A percentile compares a stretch with the other conserved stretches of the same genome.
Evolutionary conservation across 2,329 filamentous ascomycete genomes (phyloP).

Genomic region (Penicillium griseofulvum): DNA sequence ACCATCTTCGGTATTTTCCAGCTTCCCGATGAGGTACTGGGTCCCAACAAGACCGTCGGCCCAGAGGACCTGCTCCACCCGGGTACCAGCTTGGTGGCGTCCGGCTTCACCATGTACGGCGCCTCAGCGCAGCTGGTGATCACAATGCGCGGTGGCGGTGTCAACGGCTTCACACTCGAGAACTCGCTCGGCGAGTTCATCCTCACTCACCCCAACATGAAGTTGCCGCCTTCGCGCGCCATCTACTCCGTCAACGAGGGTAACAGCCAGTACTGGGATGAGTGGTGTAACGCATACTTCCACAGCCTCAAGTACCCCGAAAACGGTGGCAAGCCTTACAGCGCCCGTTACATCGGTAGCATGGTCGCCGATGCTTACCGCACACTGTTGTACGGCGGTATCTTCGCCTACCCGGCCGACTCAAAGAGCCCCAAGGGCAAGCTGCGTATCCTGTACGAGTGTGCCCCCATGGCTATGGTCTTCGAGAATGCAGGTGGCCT

Average conservation of each 20-base stretch:
- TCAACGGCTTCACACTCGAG: constrained; percentile 98
- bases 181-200: constrained; percentile 98
- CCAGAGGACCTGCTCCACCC: constrained; percentile 77
- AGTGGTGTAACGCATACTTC: constrained; percentile 83
- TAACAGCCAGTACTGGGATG: constrained; percentile 95
- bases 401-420: constrained; percentile 96
- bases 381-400: constrained; percentile 89
- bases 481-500: constrained; percentile 98
- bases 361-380: constrained; percentile 99
- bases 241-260: constrained; percentile 99
- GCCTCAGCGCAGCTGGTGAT: constrained; percentile 94
- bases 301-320: constrained; percentile 79
- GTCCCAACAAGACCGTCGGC: constrained; percentile 55
- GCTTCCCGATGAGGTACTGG: constrained; percentile 64
- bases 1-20: constrained; percentile 97
- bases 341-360: constrained; percentile 88
- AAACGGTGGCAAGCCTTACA: constrained; percentile 79
- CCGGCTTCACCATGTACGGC: constrained; percentile 99
- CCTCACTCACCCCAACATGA: constrained; percentile 93
- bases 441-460: constrained; percentile 95
- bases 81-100: constrained; percentile 85
- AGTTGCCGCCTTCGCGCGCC: constrained; percentile 70
- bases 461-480: constrained; percentile 96
- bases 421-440: constrained; percentile 99
- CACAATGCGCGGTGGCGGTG: constrained; percentile 86